These are phyloP conservation scores for Mucor lusitanicus DNA, from an alignment of 371 early-diverging fungal species.

Conservation along the genomic window DNA sequence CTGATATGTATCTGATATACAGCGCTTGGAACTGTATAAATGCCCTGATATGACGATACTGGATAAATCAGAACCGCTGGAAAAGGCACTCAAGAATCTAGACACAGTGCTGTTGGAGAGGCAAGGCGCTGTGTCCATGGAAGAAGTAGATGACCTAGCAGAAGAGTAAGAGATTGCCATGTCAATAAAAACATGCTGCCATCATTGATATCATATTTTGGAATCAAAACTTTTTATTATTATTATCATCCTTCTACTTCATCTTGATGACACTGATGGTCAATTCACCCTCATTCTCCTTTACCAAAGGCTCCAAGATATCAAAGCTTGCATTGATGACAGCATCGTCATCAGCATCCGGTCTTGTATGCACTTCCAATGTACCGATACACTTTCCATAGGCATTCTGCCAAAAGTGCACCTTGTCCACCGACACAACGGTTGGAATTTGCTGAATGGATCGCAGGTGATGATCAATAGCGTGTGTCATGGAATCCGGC, in stretches of 20 bases:
- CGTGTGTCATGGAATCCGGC: constrained; percentile 17
- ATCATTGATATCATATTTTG: too few relatives aligned
- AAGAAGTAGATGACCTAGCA: not conserved
- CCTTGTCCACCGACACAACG: constrained; percentile 25
- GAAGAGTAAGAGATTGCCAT: not conserved
- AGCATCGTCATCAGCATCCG: constrained; percentile 49
- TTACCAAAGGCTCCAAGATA: constrained; percentile 34
- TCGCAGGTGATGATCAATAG: constrained; percentile 14
- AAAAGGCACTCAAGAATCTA: constrained; percentile 16
- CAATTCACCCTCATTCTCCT: constrained; percentile 29
- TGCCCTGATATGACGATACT: constrained; percentile 21
- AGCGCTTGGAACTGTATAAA: constrained; percentile 28
- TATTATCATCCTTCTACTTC: not conserved
- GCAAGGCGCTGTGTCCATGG: constrained; percentile 1
- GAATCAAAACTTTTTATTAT: too few relatives aligned
- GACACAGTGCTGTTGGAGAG: constrained; percentile 31
- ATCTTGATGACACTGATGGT: constrained; percentile 20
- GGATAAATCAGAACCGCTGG: constrained; percentile 17
- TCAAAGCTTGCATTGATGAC: constrained; percentile 44
- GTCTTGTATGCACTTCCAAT: constrained; percentile 34
- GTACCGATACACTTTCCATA: constrained; percentile 53
- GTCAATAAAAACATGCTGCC: too few relatives aligned
- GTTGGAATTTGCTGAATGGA: constrained; percentile 23
- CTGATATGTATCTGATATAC: not conserved
- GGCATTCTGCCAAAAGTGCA: constrained; percentile 59